Evolutionary conservation across 2,329 filamentous ascomycete genomes (phyloP).

Genomic region (Fusarium sp.): DNA sequence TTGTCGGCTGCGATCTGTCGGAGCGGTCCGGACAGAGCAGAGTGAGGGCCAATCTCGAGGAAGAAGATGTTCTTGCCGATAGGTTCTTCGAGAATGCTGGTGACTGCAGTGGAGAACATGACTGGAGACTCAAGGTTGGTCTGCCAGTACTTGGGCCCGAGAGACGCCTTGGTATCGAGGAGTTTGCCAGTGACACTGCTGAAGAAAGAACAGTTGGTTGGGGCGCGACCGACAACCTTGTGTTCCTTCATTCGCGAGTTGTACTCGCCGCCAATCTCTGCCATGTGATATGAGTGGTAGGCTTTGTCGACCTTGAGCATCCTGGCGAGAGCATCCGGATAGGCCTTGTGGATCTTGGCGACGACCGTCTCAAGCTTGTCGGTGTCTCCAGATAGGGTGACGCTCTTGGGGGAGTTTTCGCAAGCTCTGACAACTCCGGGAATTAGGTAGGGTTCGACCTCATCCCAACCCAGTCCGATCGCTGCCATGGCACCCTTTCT

Average conservation of each 20-base stretch:
- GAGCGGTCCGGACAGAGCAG: slow-evolving; percentile 39
- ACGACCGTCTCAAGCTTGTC: slow-evolving; percentile 41
- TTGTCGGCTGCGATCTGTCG: slow-evolving; percentile 34
- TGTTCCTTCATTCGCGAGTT: slow-evolving; percentile 23
- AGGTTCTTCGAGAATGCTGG: neutral
- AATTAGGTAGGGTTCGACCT: slow-evolving; percentile 41
- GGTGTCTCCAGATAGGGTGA: slow-evolving; percentile 50
- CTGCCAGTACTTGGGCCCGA: slow-evolving; percentile 42
- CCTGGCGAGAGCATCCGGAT: slow-evolving; percentile 45
- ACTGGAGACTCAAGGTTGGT: slow-evolving; percentile 46
- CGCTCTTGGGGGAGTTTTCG: slow-evolving; percentile 49
- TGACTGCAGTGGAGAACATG: slow-evolving; percentile 34
- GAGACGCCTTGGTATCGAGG: slow-evolving; percentile 19
- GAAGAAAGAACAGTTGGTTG: slow-evolving; percentile 28
- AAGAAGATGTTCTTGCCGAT: slow-evolving; percentile 19
- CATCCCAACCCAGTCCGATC: slow-evolving; percentile 48
- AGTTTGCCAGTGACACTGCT: slow-evolving; percentile 45
- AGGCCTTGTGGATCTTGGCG: slow-evolving; percentile 40
- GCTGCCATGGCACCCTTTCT: slow-evolving; percentile 51
- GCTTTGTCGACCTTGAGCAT: slow-evolving; percentile 53
- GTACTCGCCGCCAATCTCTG: slow-evolving; percentile 39
- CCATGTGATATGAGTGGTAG: slow-evolving; percentile 55
- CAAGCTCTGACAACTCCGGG: slow-evolving; percentile 48
- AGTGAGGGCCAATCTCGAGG: slow-evolving; percentile 43
- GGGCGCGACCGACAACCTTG: neutral